Percentiles rank a stretch among this genome's conserved stretches.
These are phyloP conservation scores for Pseudogymnoascus sp. DNA, from an alignment of 2,329 filamentous ascomycete genomes.

Conservation along the genomic window DNA sequence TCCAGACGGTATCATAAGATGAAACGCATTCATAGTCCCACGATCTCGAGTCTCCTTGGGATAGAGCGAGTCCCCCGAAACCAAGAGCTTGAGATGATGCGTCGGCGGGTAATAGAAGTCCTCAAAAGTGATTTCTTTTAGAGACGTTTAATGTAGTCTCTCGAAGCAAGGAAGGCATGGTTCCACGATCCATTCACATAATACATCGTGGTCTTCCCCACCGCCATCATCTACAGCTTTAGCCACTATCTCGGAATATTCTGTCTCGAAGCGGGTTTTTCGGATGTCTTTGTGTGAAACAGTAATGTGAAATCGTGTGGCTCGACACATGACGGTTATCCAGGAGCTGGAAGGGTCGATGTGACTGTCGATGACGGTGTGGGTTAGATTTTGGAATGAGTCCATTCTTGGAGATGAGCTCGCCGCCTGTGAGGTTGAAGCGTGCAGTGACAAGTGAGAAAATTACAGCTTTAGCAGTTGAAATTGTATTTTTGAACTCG, in stretches of 20 bases:
- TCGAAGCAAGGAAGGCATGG: conserved; percentile 14
- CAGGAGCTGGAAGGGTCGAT: conserved; percentile 12
- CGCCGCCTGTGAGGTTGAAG: conserved; percentile 3
- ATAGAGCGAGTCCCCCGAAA: conserved; percentile 11
- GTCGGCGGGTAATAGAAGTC: conserved; percentile 14
- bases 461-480: too few species aligned
- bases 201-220: conserved; percentile 13
- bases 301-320: conserved; percentile 14
- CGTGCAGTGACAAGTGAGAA: background rate
- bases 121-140: conserved; percentile 13
- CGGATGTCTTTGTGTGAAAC: conserved; percentile 13
- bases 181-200: conserved; percentile 15
- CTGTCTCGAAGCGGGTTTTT: conserved; percentile 11
- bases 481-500: too few species aligned
- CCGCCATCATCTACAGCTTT: conserved; percentile 11
- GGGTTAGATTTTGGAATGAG: conserved; percentile 11
- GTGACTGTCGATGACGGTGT: conserved; percentile 12
- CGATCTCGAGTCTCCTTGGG: conserved; percentile 13
- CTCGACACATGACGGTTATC: conserved; percentile 15
- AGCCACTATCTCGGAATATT: conserved; percentile 13
- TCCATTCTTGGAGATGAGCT: conserved; percentile 11
- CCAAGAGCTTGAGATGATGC: conserved; percentile 14
- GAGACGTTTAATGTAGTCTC: conserved; percentile 13
- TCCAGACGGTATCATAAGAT: conserved; percentile 12
- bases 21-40: conserved; percentile 12